Base-by-base conservation (phyloP, 352 stramenopile genomes). In the Globisporangium okanoganense region DNA sequence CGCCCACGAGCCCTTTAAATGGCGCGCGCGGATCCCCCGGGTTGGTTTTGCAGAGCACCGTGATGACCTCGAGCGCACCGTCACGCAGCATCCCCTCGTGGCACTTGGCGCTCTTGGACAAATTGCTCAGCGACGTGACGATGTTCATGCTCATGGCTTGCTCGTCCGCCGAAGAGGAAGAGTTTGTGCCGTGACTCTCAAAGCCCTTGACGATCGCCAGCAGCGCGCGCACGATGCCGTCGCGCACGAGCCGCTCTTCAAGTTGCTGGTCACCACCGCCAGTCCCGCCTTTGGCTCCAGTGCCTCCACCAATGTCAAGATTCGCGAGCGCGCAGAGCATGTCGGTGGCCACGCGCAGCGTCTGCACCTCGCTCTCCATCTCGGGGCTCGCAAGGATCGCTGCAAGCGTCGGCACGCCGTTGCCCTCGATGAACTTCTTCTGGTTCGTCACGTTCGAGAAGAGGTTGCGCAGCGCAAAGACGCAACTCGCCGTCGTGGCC, bases 31-130 rank as follows among this genome's bases (percentile, higher is more conserved):
- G 14, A 50, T 88, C 77, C 0, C 66, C 67, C 33, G 68, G 55
- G 43, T 79, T 84, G 5, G 71, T 82, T 31, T 65, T 62, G 67
- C 70, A 78, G 47, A 94, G 53, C 6, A 78, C 29, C 4, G 74
- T 71, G 13, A 92, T 61, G 0, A 61, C 65, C 18, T 94, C 81
- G 24, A 95, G 65, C 49, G 71, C 82, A 14, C 84, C 82, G 51
- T 95, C 85, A 22, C 72, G 75, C 14, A 95, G 66, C 82, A 95
- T 93, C 5, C 74, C 56, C 13, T 92, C 85, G 38, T 92, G 85
- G 57, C 82, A 88, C 20, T 56, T 65, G 4, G 68, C 41, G 48
- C 90, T 78, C 47, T 66, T 75, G 13, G 82, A 92, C 54, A 95
- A 41, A 56, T 77, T 81, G 61, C 79, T 89, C 9, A 93, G 70